Conservation (phyloP, 371 early-diverging fungal species). For the Enterospora canceri region DNA sequence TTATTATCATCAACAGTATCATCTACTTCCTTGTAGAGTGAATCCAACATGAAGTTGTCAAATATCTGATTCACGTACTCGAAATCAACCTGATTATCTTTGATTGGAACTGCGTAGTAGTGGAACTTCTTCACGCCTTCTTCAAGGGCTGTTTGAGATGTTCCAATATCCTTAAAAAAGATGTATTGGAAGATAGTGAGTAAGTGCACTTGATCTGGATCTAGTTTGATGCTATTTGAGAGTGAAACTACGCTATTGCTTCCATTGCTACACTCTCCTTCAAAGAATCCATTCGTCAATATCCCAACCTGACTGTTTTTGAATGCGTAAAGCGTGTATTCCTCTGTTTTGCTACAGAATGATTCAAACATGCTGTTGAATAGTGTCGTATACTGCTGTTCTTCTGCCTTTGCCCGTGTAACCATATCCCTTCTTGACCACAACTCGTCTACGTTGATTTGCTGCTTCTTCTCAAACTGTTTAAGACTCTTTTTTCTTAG, state of each 20-base stretch:
- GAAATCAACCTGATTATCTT: conserved; percentile 24
- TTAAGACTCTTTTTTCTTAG: background rate
- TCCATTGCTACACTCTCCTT: no score
- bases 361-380: no score
- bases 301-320: no score
- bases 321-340: no score
- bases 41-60: conserved; percentile 11
- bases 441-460: background rate
- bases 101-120: conserved; percentile 32
- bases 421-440: background rate
- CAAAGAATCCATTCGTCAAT: no score
- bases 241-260: no score
- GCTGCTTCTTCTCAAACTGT: background rate
- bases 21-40: background rate
- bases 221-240: conserved; percentile 4
- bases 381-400: no score
- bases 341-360: no score
- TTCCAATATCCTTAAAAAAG: conserved; percentile 9
- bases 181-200: conserved; percentile 16
- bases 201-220: background rate
- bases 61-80: conserved; percentile 5
- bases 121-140: background rate
- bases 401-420: background rate
- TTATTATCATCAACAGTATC: no score
- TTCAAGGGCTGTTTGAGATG: background rate